These are phyloP conservation scores for Yamadazyma buinensis DNA, from an alignment of 1,139 yeast species.

Conservation along the genomic window DNA sequence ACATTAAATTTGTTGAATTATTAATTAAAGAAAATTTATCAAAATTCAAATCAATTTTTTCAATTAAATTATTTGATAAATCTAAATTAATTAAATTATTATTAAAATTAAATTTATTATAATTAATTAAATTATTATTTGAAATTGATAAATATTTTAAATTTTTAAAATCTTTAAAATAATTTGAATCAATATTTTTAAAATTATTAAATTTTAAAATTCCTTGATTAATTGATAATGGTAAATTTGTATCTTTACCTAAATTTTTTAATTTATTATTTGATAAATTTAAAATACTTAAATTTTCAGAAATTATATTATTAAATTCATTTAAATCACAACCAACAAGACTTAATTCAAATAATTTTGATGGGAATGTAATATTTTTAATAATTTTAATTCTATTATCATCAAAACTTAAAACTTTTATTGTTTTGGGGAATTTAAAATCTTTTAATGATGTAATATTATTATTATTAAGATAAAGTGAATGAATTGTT, in stretches of 20 bases:
- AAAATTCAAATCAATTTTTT: constrained; percentile 9
- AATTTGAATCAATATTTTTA: constrained; percentile 1
- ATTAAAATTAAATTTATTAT: constrained; percentile 6
- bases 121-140: constrained; percentile 12
- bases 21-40: constrained; percentile 5
- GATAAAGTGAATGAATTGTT: constrained; percentile 16
- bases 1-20: constrained; percentile 13
- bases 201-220: constrained; percentile 5
- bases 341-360: constrained; percentile 21
- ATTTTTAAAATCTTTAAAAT: constrained; percentile 8
- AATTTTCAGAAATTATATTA: constrained; percentile 13
- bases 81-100: constrained; percentile 13
- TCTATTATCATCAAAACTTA: constrained; percentile 21
- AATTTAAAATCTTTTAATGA: constrained; percentile 14
- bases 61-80: constrained; percentile 16
- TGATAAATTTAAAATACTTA: constrained; percentile 7
- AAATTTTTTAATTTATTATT: constrained; percentile 7
- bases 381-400: constrained; percentile 11
- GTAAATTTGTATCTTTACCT: background rate
- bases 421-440: constrained; percentile 14
- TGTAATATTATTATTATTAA: constrained; percentile 17
- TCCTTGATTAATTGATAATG: constrained; percentile 4
- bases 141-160: constrained; percentile 14
- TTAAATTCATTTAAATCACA: constrained; percentile 16
- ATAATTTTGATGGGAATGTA: constrained; percentile 13